Percentiles rank a stretch among this genome's conserved stretches.
These are phyloP conservation scores for Batkoa obscura DNA, from an alignment of 371 early-diverging fungal species.

Conservation along the genomic window DNA sequence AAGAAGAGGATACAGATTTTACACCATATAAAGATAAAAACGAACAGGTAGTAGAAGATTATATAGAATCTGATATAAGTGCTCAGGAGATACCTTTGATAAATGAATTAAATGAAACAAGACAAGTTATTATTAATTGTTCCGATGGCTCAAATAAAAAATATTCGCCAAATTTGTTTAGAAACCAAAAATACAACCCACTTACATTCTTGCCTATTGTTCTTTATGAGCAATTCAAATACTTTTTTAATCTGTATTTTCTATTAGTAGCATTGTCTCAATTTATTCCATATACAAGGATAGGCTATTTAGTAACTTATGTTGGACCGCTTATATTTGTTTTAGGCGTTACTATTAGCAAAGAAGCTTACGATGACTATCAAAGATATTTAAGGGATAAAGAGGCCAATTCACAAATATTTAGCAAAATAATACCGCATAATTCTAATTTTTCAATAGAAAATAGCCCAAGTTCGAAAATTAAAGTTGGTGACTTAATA, in stretches of 20 bases:
- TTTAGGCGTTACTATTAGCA: slow-evolving; percentile 76
- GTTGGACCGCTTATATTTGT: slow-evolving; percentile 93
- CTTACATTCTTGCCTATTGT: slow-evolving; percentile 82
- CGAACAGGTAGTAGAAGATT: too few relatives aligned
- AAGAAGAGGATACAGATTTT: too few relatives aligned
- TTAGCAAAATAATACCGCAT: slow-evolving; percentile 5
- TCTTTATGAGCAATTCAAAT: slow-evolving; percentile 89
- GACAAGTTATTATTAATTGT: neutral
- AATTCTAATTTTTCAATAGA: slow-evolving; percentile 11
- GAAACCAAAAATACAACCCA: slow-evolving; percentile 92
- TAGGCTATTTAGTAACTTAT: slow-evolving; percentile 85
- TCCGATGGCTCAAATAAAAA: slow-evolving; percentile 30
- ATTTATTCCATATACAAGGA: slow-evolving; percentile 47
- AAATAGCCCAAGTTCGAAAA: slow-evolving; percentile 57
- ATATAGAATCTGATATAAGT: neutral
- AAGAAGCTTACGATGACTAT: slow-evolving; percentile 94
- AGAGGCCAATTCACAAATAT: slow-evolving; percentile 76
- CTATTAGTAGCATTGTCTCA: slow-evolving; percentile 89
- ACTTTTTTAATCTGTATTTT: slow-evolving; percentile 96
- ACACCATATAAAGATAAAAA: too few relatives aligned
- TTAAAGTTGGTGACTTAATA: slow-evolving; percentile 90
- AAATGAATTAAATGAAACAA: neutral
- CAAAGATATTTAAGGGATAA: slow-evolving; percentile 77
- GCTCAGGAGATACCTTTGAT: neutral
- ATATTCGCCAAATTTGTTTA: slow-evolving; percentile 69